phyloP scores from a whole-genome alignment of 2,329 filamentous ascomycete species.

The Fusarium torreyae region DNA sequence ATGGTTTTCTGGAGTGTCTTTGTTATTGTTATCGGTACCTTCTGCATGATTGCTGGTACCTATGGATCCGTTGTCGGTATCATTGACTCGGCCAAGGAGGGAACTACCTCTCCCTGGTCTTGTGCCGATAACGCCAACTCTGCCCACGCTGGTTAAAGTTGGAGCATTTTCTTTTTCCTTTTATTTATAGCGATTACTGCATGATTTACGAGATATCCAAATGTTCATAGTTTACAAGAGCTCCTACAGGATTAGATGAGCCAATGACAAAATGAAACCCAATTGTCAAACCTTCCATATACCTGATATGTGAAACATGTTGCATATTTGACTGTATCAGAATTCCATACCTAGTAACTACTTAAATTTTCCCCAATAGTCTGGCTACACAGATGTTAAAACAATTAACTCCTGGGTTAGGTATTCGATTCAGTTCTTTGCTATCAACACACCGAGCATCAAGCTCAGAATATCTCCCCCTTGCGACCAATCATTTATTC shows the following conservation, averaged over 20 bases:
- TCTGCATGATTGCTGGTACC: conserved; percentile 32
- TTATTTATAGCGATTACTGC: not conserved
- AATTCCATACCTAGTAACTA: not conserved
- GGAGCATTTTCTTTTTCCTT: not conserved
- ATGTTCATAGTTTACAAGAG: not conserved
- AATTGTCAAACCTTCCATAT: not conserved
- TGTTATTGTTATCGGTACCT: conserved; percentile 25
- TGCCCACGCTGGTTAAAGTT: not conserved
- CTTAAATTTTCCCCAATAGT: not conserved
- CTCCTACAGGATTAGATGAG: conserved; percentile 1
- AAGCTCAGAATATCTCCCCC: not conserved
- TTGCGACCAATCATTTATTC: conserved; percentile 15
- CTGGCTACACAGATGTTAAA: not conserved
- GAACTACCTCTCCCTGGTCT: conserved; percentile 10
- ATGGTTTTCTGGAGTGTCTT: conserved; percentile 27
- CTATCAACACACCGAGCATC: not conserved
- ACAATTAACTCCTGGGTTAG: not conserved
- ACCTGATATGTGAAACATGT: not conserved
- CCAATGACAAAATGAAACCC: not conserved
- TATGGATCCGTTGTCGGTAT: conserved; percentile 34
- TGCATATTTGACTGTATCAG: too few relatives aligned
- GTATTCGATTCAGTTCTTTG: not conserved
- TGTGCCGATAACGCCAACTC: conserved; percentile 32
- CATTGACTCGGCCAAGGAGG: not conserved
- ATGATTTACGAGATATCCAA: conserved; percentile 14